Percentiles rank a stretch among this genome's conserved stretches.
Evolutionary conservation across 148 eudicot species (phyloP).

Genomic region (Diospyros lotus): DNA sequence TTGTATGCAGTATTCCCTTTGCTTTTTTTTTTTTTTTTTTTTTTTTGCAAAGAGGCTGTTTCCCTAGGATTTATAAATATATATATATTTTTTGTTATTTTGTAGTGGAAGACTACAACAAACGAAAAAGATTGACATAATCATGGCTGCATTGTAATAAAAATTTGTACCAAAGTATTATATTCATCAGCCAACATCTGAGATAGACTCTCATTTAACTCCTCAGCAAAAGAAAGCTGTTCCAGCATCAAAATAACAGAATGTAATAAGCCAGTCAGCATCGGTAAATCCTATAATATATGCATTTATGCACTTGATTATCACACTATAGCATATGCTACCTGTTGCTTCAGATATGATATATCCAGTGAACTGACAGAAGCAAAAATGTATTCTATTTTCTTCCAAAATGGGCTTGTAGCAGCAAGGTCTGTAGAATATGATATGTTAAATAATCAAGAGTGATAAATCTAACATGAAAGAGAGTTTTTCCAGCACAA

Average conservation of each 20-base stretch:
- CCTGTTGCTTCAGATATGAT: slow-evolving; percentile 42
- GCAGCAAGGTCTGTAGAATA: slow-evolving; percentile 33
- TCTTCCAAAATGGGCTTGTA: slow-evolving; percentile 55
- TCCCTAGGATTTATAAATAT: slow-evolving; percentile 2
- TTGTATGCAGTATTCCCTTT: too few species aligned
- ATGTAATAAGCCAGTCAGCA: not conserved
- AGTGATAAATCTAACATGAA: too few species aligned
- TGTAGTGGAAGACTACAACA: slow-evolving; percentile 1
- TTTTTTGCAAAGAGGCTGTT: too few species aligned
- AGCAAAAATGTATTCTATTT: slow-evolving; percentile 49
- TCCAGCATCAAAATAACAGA: not conserved
- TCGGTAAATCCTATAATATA: not conserved
- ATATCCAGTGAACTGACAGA: slow-evolving; percentile 32
- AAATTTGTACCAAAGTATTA: slow-evolving; percentile 31
- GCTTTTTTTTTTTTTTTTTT: not conserved
- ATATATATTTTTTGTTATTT: not conserved
- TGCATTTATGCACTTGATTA: not conserved
- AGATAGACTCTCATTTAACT: slow-evolving; percentile 31
- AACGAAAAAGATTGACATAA: not conserved
- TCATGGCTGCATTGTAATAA: slow-evolving; percentile 11
- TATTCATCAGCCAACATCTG: slow-evolving; percentile 27
- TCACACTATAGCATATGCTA: slow-evolving; percentile 10
- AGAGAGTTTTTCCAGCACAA: not conserved
- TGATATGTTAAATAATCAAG: not conserved
- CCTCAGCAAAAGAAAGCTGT: slow-evolving; percentile 38